Conservation (phyloP, 371 early-diverging fungal genomes). For the Basidiobolus heterosporus region DNA sequence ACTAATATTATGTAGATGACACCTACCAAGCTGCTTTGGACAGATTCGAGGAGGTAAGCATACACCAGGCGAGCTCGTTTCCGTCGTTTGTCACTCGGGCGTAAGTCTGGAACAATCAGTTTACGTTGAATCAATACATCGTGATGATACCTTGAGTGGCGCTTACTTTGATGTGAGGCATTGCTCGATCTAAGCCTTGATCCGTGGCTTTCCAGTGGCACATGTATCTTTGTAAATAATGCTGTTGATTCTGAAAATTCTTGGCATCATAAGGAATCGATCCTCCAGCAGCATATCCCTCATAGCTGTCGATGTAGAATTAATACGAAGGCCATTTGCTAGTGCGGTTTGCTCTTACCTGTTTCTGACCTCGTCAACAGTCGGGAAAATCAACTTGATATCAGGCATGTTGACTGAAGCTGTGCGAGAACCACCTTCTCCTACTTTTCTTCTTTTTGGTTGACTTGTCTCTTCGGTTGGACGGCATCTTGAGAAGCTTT, state of each 20-base stretch:
- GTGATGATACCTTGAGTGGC: background rate
- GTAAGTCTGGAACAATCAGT: constrained; percentile 14
- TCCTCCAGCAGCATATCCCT: constrained; percentile 27
- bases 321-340: too few species aligned
- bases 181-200: constrained; percentile 27
- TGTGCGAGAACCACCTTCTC: too few species aligned
- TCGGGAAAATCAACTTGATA: constrained; percentile 32
- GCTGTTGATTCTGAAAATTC: constrained; percentile 21
- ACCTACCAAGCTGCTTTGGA: constrained; percentile 19
- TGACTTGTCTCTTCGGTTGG: too few species aligned
- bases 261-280: constrained; percentile 25
- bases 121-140: too few species aligned
- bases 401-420: background rate
- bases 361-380: constrained; percentile 31
- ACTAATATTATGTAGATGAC: background rate
- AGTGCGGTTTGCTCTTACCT: constrained; percentile 14
- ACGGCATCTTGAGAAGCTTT: constrained; percentile 1
- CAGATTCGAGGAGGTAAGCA: constrained; percentile 34
- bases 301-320: constrained; percentile 9
- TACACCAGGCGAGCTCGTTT: constrained; percentile 26
- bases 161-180: constrained; percentile 43
- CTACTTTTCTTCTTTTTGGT: too few species aligned
- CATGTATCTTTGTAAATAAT: constrained; percentile 25
- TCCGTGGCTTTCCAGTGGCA: constrained; percentile 25
- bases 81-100: constrained; percentile 14